These are phyloP conservation scores for Amanita phalloides DNA, from an alignment of 768 basidiomycete species.

Conservation along the genomic window DNA sequence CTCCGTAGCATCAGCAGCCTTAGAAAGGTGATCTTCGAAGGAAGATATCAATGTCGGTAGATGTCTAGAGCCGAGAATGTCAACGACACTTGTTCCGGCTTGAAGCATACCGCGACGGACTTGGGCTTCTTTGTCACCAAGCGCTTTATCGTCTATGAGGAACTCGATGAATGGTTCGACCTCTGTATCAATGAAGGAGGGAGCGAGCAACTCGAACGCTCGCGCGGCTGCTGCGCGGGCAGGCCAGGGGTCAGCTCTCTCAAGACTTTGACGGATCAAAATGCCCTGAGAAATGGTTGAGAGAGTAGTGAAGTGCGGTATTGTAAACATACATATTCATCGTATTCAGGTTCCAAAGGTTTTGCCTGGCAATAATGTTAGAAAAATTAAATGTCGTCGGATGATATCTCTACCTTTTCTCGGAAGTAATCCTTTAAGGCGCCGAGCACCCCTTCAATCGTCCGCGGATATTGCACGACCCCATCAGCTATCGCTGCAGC, in stretches of 20 bases:
- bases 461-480: conserved; percentile 60
- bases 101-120: conserved; percentile 85
- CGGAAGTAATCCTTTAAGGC: conserved; percentile 65
- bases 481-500: conserved; percentile 72
- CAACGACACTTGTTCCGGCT: conserved; percentile 75
- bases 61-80: conserved; percentile 64
- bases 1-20: conserved; percentile 48
- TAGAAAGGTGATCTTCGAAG: conserved; percentile 70
- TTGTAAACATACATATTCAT: conserved; percentile 64
- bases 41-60: conserved; percentile 66
- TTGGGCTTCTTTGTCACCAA: conserved; percentile 75
- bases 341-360: conserved; percentile 83
- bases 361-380: conserved; percentile 44
- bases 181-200: conserved; percentile 47
- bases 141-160: conserved; percentile 73
- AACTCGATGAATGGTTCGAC: conserved; percentile 75
- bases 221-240: conserved; percentile 65
- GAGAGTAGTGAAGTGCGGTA: neutral
- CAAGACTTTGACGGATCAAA: conserved; percentile 81
- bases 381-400: neutral
- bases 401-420: conserved; percentile 50
- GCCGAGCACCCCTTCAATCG: conserved; percentile 31
- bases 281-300: conserved; percentile 55
- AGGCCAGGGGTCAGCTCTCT: conserved; percentile 83
- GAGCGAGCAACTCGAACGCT: conserved; percentile 58